Base-by-base conservation (phyloP, 2,329 filamentous ascomycete genomes). In the Tolypocladium album region DNA sequence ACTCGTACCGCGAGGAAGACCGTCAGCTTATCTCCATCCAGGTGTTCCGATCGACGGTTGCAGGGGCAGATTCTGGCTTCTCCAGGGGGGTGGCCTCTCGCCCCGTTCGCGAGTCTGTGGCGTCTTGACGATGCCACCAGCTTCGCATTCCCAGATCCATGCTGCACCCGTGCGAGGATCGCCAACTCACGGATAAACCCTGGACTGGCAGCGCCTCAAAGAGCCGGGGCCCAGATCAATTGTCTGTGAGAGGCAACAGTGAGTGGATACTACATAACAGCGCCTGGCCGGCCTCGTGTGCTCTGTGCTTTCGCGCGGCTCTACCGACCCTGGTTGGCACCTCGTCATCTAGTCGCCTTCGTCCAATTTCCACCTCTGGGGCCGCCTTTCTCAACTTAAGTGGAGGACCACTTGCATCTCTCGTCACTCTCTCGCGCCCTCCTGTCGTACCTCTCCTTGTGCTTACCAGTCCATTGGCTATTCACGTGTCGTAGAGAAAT, bases 281-380 rank as follows among this genome's bases (percentile, higher is more conserved):
- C 13, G 47, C 47, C 47, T 8, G 11, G 43, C 43, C 8, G 11
- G 43, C 43, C 43, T 45, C 43, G n/a, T 27, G 45, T 31, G 45
- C 45, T 31, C 47, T 52, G 47, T 34, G 47, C 47, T 34, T 34
- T 34, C 31, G 31, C 50, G 50, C 17, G n/a, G 27, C 31, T 20
- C 50, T 12, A 36, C 31, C 4, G 20, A 36, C 31, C 50, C 50
- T 13, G 50, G 55, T 38, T 13, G 13, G n/a, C 12, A 40, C 36
- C 38, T 42, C 24, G 40, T 56, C 55, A 43, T 57, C 55, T 45
- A 17, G 39, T 57, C 38, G 38, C 20, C 55, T n/a, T 50, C 56
- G n/a, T 58, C 56, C 56, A 58, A 58, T 58, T 58, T 58, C 56
- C 56, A 34, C 56, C 50, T 13, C 56, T 57, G 56, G 56, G 56